Evolutionary conservation across 2,329 filamentous ascomycete genomes (phyloP), one percentile per base, ranked within the genome.

Genomic region (Xylariaceae sp.): DNA sequence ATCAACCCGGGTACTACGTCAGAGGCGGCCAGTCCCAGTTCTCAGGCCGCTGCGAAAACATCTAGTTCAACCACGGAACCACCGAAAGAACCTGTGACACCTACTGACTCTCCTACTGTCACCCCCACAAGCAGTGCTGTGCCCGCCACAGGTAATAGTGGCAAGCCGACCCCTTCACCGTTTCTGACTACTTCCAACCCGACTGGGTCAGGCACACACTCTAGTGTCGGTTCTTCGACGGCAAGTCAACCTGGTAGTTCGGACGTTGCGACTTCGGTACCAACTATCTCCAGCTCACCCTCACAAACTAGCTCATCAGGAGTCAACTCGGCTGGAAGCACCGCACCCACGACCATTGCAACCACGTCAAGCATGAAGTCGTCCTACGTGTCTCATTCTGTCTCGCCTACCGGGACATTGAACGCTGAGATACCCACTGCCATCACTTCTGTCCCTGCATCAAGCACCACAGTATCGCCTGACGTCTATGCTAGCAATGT

Each of bases 401-500:
- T 70, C 24, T 67, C 69, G 24, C 67, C 72, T 16, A 80, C 77
- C 3, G 75, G 77, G 6, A 61, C 67, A 1, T 70, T 76, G 1
- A 72, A 77, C 58, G 53, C 62, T 8, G 65, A 64, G 1, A 67
- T 83, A 6, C 81, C 82, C 0, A 82, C 81, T 0, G 70, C 72
- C 26, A 73, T 72, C 24, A 66, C 68, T 28, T 69, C 69, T n/a
- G 64, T 66, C n/a, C 70, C 71, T 3, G 54, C 72, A 1, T 70
- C 72, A 3, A 76, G 78, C 0, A 68, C 73, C 3, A 76, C 75
- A 1, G 74, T 83, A 3, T 67, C 77, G 1, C 66, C 79, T 1
- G 69, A 73, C 6, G 69, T 74, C 3, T 78, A 80, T 49, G 75
- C 76, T 2, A 70, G 69, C 50, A 82, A 83, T 60, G 73, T 85